phyloP scores from a whole-genome alignment of 441 rosid species.

The Populus hybrid region DNA sequence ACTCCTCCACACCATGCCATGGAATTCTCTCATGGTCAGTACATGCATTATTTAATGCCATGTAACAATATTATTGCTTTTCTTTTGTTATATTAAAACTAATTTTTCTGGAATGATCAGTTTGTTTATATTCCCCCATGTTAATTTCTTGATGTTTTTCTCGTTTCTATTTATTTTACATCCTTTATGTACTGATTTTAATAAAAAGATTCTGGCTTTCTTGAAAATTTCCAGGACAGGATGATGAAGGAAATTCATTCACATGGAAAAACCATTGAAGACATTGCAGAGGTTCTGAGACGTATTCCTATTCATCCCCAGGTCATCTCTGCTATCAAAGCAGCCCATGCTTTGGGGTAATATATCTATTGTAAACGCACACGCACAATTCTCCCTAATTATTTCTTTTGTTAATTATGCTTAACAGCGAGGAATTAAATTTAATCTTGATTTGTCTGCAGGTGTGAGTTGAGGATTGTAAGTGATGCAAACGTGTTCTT shows the following conservation, averaged over 20 bases:
- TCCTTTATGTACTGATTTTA: too few species aligned
- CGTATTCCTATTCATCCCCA: constrained; percentile 57
- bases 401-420: background rate
- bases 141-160: background rate
- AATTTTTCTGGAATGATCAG: too few species aligned
- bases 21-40: constrained; percentile 70
- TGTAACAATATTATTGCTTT: too few species aligned
- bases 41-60: too few species aligned
- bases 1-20: constrained; percentile 79
- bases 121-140: background rate
- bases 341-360: constrained; percentile 42
- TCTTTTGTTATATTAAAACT: too few species aligned
- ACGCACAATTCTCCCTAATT: background rate
- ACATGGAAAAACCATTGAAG: constrained; percentile 41
- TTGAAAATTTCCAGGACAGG: constrained; percentile 37
- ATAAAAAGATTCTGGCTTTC: background rate
- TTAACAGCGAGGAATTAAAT: background rate
- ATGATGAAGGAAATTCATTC: constrained; percentile 53
- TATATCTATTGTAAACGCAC: too few species aligned
- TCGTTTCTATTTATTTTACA: too few species aligned
- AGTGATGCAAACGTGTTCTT: constrained; percentile 83
- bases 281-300: constrained; percentile 40
- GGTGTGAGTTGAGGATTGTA: constrained; percentile 74
- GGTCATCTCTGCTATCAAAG: constrained; percentile 53
- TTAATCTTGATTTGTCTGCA: constrained; percentile 17